Conservation (phyloP, 139 green algal species). For the Monoraphidium neglectum region DNA sequence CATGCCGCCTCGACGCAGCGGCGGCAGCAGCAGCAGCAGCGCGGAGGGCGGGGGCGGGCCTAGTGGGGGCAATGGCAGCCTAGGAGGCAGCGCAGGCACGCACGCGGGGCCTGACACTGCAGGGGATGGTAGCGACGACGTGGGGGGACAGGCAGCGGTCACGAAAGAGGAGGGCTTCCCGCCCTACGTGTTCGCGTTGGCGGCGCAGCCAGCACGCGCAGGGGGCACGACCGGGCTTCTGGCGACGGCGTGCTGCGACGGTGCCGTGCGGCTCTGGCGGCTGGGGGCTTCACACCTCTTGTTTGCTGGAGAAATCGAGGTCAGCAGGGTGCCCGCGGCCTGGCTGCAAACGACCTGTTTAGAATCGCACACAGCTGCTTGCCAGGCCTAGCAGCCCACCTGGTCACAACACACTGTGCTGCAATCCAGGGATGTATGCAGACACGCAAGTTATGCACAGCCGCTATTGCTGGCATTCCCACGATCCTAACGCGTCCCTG, state of each 20-base stretch:
- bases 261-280: slow-evolving; percentile 49
- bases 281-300: not conserved
- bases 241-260: slow-evolving; percentile 42
- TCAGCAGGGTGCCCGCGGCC: too few species aligned
- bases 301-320: not conserved
- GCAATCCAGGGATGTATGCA: too few species aligned
- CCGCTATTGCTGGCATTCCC: too few species aligned
- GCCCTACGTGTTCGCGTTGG: slow-evolving; percentile 38
- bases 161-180: slow-evolving; percentile 12
- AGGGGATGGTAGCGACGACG: too few species aligned
- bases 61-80: not conserved
- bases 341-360: too few species aligned
- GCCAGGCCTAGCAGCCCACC: too few species aligned
- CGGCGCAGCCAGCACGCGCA: slow-evolving; percentile 9
- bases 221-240: slow-evolving; percentile 35
- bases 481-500: too few species aligned
- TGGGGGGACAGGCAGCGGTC: slow-evolving; percentile 9
- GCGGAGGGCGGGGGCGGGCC: slow-evolving; percentile 9
- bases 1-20: not conserved
- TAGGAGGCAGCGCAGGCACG: not conserved
- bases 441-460: too few species aligned
- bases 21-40: slow-evolving; percentile 33
- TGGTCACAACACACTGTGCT: too few species aligned
- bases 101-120: too few species aligned
- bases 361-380: too few species aligned